Evolutionary conservation across 1,284 basidiomycete species (phyloP), one percentile per base, ranked within the genome.

Genomic region (Rhodotorula sp.): DNA sequence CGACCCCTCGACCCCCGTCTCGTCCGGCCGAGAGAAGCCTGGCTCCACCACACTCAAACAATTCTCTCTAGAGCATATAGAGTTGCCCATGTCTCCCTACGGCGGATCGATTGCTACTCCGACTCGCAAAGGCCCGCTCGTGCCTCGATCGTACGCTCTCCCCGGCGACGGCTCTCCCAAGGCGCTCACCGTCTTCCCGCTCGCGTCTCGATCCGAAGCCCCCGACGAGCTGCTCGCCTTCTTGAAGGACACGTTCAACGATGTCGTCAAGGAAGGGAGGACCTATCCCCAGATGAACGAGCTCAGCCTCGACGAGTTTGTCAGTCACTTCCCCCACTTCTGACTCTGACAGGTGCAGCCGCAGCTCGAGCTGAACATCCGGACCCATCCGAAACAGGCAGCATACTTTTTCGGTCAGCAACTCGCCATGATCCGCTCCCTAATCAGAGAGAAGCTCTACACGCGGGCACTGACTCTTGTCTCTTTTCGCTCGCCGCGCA

Each of bases 211-310:
- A 83, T n/a, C 84, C 73, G 81, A 83, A 15, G 86, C 87, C 2
- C 80, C 83, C 6, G 73, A 79, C 3, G 87, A 85, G 29, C 81
- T 93, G 46, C 78, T 75, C 53, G 67, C 49, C 8, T 75, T 75
- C 51, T 68, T 77, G 42, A 60, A 69, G 26, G 49, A 54, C 26
- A 72, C 75, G 4, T 93, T 94, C 80, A 86, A 86, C n/a, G 83
- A 84, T 62, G 91, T 90, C 77, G 83, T 95, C 18, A 87, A 87
- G 61, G 84, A 86, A 77, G 93, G 93, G 0, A 80, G 83, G 75
- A 91, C 92, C 7, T 95, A 95, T 80, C 92, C 93, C 0, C 92
- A 93, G 79, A 89, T 91, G 76, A 81, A 82, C 79, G 83, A 78
- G 70, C 85, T 83, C 81, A 85, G 82, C 64, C 82, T 84, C 18